These are phyloP conservation scores for Paramarasmius palmivorus DNA, from an alignment of 1,284 basidiomycete species.

Conservation along the genomic window DNA sequence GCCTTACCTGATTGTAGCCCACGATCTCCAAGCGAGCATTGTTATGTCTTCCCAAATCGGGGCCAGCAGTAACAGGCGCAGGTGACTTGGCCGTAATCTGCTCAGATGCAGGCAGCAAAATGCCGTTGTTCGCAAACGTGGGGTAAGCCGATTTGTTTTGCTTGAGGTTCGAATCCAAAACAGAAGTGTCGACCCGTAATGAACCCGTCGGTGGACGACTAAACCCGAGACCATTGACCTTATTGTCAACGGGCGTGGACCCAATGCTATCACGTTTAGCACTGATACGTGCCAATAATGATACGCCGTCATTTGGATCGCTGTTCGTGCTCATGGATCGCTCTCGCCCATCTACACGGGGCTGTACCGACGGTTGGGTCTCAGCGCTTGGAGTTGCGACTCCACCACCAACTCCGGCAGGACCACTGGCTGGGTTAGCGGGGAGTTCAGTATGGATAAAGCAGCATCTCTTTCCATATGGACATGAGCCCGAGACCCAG, in stretches of 20 bases:
- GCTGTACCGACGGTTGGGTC: neutral
- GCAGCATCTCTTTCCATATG: conserved; percentile 87
- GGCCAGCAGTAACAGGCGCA: conserved; percentile 77
- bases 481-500: conserved; percentile 89
- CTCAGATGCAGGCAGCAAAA: conserved; percentile 64
- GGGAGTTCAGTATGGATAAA: conserved; percentile 88
- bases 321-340: conserved; percentile 74
- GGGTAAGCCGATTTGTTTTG: conserved; percentile 86
- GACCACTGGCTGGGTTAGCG: conserved; percentile 44
- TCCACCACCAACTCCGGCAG: conserved; percentile 30
- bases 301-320: conserved; percentile 73
- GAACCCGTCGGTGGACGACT: conserved; percentile 64
- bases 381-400: conserved; percentile 48
- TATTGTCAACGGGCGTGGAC: conserved; percentile 47
- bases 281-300: conserved; percentile 72
- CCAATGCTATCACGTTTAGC: conserved; percentile 60
- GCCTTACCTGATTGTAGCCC: conserved; percentile 63
- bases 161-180: conserved; percentile 60
- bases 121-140: conserved; percentile 70
- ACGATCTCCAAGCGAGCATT: conserved; percentile 68
- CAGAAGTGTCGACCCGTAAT: conserved; percentile 70
- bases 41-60: conserved; percentile 75
- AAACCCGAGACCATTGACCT: conserved; percentile 46
- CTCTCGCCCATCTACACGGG: conserved; percentile 55
- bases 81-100: conserved; percentile 65